Base-by-base conservation (phyloP, 352 stramenopile genomes). In the Phytophthora europaea region DNA sequence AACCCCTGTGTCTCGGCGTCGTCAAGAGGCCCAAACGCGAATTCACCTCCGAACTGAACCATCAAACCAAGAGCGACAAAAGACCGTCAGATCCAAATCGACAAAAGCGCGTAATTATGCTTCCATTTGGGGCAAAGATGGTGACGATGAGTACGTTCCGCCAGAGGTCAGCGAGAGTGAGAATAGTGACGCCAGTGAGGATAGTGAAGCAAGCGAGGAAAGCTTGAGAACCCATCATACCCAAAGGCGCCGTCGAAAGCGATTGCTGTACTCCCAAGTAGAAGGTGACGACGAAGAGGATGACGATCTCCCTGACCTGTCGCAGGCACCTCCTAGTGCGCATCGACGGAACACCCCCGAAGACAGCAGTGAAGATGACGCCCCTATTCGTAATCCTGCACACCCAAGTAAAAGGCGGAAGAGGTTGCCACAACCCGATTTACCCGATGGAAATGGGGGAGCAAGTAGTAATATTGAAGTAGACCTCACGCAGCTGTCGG, bases 251-350 rank as follows among this genome's bases (percentile, higher is more conserved):
- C 65, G 28, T 56, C 78, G 83, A 31, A 91, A 85, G 47, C 75
- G 83, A 43, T 72, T 91, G 53, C 70, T 80, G 65, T 82, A 83
- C 60, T 88, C 78, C 1, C 83, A 89, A 64, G 70, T 86, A 33
- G 58, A 75, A 16, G 34, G 65, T 4, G 78, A 86, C 31, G 82
- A 91, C 2, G 79, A 87, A 1, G 78, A 87, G 28, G 80, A 82
- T 3, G 83, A 80, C n/a, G 77, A 85, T 28, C 50, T 89, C 20
- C 68, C 78, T 33, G 67, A 83, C 50, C 47, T 90, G 20, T 79
- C 79, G 28, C 65, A 70, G n/a, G 61, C 61, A 59, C 68, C 47
- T 55, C 28, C 59, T 28, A 43, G 18, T 28, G 51, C 31, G 36
- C 48, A 53, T 67, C 67, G 31, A 50, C 67, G 52, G 22, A 62